Evolutionary conservation across 805 yeast genomes (phyloP).

Genomic region (Candida broadrunensis): DNA sequence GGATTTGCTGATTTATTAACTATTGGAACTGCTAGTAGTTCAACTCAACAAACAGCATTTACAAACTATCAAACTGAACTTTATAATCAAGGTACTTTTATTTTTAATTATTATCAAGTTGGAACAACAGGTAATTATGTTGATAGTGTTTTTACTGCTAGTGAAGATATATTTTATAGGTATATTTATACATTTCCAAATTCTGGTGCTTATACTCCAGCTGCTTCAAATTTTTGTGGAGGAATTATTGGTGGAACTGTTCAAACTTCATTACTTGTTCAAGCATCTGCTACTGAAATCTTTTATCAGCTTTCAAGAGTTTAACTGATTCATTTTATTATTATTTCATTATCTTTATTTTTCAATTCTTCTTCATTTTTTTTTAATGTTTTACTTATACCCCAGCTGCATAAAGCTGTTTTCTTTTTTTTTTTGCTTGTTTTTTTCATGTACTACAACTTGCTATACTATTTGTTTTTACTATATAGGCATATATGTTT

Average conservation of each 20-base stretch:
- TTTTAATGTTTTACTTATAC: too few species aligned
- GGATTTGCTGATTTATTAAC: slow-evolving; percentile 17
- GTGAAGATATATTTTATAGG: slow-evolving; percentile 6
- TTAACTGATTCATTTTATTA: too few species aligned
- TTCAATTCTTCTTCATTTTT: too few species aligned
- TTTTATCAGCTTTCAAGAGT: background rate
- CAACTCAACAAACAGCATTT: background rate
- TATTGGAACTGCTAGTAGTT: background rate
- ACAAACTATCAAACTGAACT: slow-evolving; percentile 2
- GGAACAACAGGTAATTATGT: slow-evolving; percentile 10
- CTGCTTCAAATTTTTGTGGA: slow-evolving; percentile 7
- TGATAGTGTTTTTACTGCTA: slow-evolving; percentile 4
- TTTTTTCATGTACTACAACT: too few species aligned
- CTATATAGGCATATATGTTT: too few species aligned
- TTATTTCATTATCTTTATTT: too few species aligned
- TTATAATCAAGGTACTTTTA: slow-evolving; percentile 4
- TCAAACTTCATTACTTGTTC: slow-evolving; percentile 11
- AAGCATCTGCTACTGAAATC: slow-evolving; percentile 15
- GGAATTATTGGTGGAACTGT: slow-evolving; percentile 4
- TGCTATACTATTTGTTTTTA: too few species aligned
- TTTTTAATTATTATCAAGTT: slow-evolving; percentile 10
- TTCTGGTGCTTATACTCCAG: slow-evolving; percentile 4
- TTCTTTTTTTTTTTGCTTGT: too few species aligned
- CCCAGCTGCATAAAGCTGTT: too few species aligned
- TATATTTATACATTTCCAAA: slow-evolving; percentile 3